Conservation (phyloP, 257 asterid species). For the Plantago elongata region DNA sequence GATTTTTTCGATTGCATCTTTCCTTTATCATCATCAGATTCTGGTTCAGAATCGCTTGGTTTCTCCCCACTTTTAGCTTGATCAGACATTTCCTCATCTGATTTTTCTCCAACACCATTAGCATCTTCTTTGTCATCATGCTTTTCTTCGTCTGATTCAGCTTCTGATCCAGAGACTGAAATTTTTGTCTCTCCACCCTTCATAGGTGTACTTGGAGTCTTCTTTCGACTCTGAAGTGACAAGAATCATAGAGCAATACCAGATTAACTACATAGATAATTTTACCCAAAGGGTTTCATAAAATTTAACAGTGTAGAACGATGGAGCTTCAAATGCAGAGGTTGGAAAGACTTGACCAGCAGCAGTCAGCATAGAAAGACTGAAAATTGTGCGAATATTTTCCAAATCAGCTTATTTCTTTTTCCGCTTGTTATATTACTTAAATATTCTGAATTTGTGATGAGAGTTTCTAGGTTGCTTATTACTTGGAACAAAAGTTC, state of each 20-base stretch:
- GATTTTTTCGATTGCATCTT: constrained; percentile 42
- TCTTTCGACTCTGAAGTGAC: constrained; percentile 16
- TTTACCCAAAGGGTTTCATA: background rate
- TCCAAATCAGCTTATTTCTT: too few relatives aligned
- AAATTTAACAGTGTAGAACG: too few relatives aligned
- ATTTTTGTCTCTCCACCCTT: constrained; percentile 29
- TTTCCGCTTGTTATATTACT: too few relatives aligned
- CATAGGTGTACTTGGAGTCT: constrained; percentile 4
- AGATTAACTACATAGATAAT: background rate
- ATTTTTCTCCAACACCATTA: constrained; percentile 46
- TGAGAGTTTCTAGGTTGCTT: too few relatives aligned
- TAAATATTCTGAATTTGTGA: too few relatives aligned
- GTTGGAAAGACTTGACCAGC: too few relatives aligned
- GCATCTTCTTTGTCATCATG: constrained; percentile 36
- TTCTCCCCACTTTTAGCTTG: constrained; percentile 55
- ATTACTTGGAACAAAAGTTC: too few relatives aligned
- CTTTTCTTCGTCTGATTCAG: constrained; percentile 46
- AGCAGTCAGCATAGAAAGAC: too few relatives aligned
- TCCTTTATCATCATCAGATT: constrained; percentile 41
- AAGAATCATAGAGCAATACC: background rate
- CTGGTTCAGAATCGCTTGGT: constrained; percentile 44
- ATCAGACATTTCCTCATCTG: constrained; percentile 71
- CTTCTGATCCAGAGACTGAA: constrained; percentile 44
- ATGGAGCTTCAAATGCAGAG: too few relatives aligned
- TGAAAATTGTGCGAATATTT: too few relatives aligned